Percentiles rank a stretch among this genome's conserved stretches.
phyloP scores from a whole-genome alignment of 129 eudicot genomes.

The Sambucus nigra region DNA sequence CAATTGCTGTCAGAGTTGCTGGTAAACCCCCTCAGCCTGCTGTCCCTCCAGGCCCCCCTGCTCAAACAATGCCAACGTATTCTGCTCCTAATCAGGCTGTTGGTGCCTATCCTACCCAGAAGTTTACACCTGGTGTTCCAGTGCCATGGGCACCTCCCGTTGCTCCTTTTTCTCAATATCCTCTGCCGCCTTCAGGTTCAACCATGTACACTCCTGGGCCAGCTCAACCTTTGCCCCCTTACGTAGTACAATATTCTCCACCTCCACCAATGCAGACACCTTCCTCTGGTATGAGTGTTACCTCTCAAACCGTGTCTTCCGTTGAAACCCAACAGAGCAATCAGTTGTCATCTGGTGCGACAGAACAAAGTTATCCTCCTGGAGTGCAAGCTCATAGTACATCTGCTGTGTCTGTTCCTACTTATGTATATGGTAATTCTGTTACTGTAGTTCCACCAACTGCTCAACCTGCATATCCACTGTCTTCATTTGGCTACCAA shows the following conservation, averaged over 20 bases:
- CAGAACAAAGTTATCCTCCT: slow-evolving; percentile 38
- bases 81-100: slow-evolving; percentile 37
- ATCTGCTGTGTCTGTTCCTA: slow-evolving; percentile 28
- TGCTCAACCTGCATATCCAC: slow-evolving; percentile 42
- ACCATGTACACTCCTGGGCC: slow-evolving; percentile 38
- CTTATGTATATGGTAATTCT: slow-evolving; percentile 32
- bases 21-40: slow-evolving; percentile 89
- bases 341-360: too few species aligned
- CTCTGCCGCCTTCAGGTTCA: slow-evolving; percentile 56
- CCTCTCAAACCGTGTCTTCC: slow-evolving; percentile 22
- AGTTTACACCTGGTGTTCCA: slow-evolving; percentile 59
- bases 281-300: slow-evolving; percentile 18
- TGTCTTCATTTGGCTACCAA: slow-evolving; percentile 36
- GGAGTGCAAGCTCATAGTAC: slow-evolving; percentile 48
- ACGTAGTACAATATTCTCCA: slow-evolving; percentile 58
- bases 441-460: slow-evolving; percentile 35
- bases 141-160: slow-evolving; percentile 74
- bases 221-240: slow-evolving; percentile 44
- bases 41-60: slow-evolving; percentile 73
- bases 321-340: slow-evolving; percentile 36
- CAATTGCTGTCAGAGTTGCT: slow-evolving; percentile 85
- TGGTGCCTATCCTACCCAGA: slow-evolving; percentile 73
- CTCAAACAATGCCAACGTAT: slow-evolving; percentile 42
- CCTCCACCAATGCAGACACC: slow-evolving; percentile 21
- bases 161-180: slow-evolving; percentile 50